Base-by-base conservation (phyloP, 2,329 filamentous ascomycete genomes). In the Penicillium sp. region DNA sequence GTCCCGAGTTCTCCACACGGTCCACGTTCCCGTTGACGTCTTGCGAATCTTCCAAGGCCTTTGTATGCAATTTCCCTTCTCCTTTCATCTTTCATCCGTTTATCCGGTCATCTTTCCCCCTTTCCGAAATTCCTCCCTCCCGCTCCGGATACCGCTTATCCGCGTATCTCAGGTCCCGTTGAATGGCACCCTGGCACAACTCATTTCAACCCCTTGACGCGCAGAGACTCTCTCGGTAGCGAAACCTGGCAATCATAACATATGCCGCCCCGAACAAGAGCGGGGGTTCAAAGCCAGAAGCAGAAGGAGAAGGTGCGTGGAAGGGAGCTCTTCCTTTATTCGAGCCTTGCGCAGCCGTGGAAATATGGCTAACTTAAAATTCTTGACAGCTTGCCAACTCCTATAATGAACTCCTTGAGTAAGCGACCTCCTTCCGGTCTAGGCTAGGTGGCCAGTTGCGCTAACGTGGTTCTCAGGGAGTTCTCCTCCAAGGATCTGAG, bases 401-500 rank as follows among this genome's bases (percentile, higher is more conserved):
- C 66, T 99, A 99, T 79, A 90, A 96, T 80, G 89, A 96, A 78
- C 84, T 99, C 69, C 85, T 99, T 69, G 89, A 95, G 91, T 96
- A 86, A 77, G 88, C 78, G 45, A 46, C 42, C 41, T 14, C 40
- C 40, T 36, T 17, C 19, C 22, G 9, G 12, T 38, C 41, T 33
- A 17, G 40, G 55, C 60, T 54, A 12, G 57, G 41, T 36, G 11
- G 19, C 11, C 17, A 16, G 8, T 44, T 38, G 54, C 41, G 44
- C 61, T 56, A 57, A 65, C 41, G 57, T 55, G 47, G 25, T n/a
- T 3, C 12, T 56, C 73, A 97, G 91, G 79, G 93, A 97, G 77
- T 99, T 99, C 79, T 88, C 90, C 58, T 91, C 90, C 66, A 89
- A 88, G 72, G 93, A 99, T 63, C 85, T 99, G 64, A 88, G 89